A percentile compares a stretch with the other conserved stretches of the same genome.
Conservation (phyloP, 2,329 filamentous ascomycete species). For the Epichloe scottii region DNA sequence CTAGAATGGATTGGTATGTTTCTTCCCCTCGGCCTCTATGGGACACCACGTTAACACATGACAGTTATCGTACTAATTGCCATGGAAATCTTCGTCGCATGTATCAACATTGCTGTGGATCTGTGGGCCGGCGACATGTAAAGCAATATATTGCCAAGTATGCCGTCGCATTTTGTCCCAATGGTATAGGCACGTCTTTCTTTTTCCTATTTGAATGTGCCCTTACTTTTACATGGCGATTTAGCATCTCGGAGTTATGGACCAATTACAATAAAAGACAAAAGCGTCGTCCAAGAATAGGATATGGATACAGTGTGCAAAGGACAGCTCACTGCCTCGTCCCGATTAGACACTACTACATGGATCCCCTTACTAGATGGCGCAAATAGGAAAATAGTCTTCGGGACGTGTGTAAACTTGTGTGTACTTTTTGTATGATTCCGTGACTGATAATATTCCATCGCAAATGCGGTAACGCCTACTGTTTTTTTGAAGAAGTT, state of each 20-base stretch:
- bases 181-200: neutral
- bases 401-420: no score
- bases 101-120: slow-evolving; percentile 90
- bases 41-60: slow-evolving; percentile 7
- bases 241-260: neutral
- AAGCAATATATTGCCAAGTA: neutral
- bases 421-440: no score
- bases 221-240: neutral
- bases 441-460: no score
- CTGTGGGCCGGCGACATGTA: slow-evolving; percentile 46
- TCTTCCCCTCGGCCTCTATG: neutral
- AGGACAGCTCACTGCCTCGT: no score
- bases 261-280: no score
- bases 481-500: no score
- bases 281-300: no score
- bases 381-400: no score
- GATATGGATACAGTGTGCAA: no score
- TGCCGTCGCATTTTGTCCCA: neutral
- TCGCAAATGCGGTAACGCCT: no score
- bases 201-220: neutral
- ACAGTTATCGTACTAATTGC: slow-evolving; percentile 89
- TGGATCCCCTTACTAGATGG: no score
- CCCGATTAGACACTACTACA: no score
- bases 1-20: slow-evolving; percentile 75
- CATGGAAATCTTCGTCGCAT: slow-evolving; percentile 85